Percentiles rank a stretch among this genome's conserved stretches.
phyloP scores from a whole-genome alignment of 352 stramenopile species.

The Phytopythium helicoides region DNA sequence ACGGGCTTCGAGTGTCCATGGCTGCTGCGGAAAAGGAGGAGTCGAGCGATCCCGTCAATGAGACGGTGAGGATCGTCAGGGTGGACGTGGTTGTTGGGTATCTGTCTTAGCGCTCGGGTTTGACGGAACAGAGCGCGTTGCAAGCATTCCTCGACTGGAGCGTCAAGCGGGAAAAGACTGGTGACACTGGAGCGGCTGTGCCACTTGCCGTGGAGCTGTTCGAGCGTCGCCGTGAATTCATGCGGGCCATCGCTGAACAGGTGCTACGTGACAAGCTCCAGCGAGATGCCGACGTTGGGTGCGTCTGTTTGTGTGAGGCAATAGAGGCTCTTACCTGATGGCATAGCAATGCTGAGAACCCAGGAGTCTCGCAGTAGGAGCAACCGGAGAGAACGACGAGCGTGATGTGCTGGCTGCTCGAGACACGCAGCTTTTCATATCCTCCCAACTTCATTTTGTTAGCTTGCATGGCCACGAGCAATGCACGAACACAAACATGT shows the following conservation, averaged over 20 bases:
- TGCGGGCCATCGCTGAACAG: conserved; percentile 67
- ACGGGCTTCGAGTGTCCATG: conserved; percentile 51
- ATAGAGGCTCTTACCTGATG: not conserved
- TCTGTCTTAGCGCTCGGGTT: conserved; percentile 6
- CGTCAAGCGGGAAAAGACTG: conserved; percentile 60
- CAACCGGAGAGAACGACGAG: conserved; percentile 12
- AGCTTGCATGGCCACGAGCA: conserved; percentile 1
- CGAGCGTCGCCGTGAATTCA: conserved; percentile 63
- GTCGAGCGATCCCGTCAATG: conserved; percentile 10
- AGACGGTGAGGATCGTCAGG: conserved; percentile 27
- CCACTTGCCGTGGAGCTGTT: conserved; percentile 58
- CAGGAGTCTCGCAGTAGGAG: not conserved
- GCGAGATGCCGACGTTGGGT: conserved; percentile 61
- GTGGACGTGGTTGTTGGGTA: no score
- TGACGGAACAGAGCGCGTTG: conserved; percentile 34
- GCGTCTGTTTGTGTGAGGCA: not conserved
- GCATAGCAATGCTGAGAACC: not conserved
- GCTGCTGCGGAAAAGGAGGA: not conserved
- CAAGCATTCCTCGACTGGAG: conserved; percentile 59
- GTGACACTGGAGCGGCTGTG: conserved; percentile 30
- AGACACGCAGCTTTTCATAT: conserved; percentile 76
- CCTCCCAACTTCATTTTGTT: conserved; percentile 10
- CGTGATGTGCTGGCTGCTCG: conserved; percentile 63
- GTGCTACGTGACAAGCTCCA: conserved; percentile 62
- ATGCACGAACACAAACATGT: not conserved